Base-by-base conservation (phyloP, 305 asterid species). In the Fraxinus platypoda region DNA sequence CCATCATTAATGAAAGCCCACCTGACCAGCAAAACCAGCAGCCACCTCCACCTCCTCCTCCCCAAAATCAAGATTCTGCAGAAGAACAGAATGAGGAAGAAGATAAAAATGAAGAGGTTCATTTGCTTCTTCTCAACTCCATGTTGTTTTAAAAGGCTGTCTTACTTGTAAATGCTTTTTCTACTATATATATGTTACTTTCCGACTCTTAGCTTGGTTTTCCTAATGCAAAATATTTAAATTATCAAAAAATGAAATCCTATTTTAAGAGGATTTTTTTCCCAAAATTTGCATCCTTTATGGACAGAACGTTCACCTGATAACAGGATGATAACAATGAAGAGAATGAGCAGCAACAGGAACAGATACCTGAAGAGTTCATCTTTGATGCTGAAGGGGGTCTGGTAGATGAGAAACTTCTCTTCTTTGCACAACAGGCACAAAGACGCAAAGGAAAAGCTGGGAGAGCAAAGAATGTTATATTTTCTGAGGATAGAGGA, bases 381-480 rank as follows among this genome's bases (percentile, higher is more conserved):
- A 92, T 97, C 88, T 94, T 97, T 25, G 98, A 97, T 88, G 98
- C 97, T 68, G 98, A 95, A 87, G 98, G 98, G 15, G 97, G 97
- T 71, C 86, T 97, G 68, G 97, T 97, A 87, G 99, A 94, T 81
- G 99, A 97, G 88, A 97, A 97, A 81, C 99, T 97, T 88, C 97
- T 97, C 87, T 93, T 97, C 94, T 97, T 97, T 90, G 98, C 98
- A 37, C 99, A 97, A 87, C 99, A 97, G 87, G 98, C 99, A 81
- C 99, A 94, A 80, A 85, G 97, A 83, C 88, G 89, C 68, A 79
- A 81, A 88, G 99, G 99, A 81, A 97, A 93, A 91, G 99, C 98
- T 87, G 99, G 99, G 81, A 87, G 99, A 83, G 99, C 99, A 11
- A 97, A 93, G 91, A 97, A 97, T 81, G 98, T 97, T 49, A 94